Percentiles rank a stretch among this genome's conserved stretches.
phyloP scores from a whole-genome alignment of 768 basidiomycete species.

The Tricholoma hemisulphureum region DNA sequence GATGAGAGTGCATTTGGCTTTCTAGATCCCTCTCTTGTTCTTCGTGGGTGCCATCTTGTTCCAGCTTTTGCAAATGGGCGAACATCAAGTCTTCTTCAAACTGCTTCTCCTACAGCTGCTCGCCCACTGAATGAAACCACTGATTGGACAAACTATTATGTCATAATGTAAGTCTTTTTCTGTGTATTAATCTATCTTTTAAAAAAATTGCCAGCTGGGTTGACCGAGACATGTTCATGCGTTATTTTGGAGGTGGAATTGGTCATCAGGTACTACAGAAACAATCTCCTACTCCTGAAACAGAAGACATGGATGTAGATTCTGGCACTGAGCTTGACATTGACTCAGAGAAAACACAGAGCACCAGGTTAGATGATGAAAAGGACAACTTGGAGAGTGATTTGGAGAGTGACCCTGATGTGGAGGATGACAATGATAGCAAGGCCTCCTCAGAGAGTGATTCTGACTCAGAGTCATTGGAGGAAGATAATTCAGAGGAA shows the following conservation, averaged over 20 bases:
- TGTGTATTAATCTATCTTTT: not conserved
- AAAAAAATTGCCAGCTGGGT: slow-evolving; percentile 25
- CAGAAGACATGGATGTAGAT: no score
- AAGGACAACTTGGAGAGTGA: no score
- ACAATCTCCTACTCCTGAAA: no score
- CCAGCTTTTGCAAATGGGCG: slow-evolving; percentile 27
- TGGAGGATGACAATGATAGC: no score
- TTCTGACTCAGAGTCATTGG: no score
- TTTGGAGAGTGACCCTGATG: no score
- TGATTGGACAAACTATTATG: slow-evolving; percentile 31
- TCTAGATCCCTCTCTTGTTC: slow-evolving; percentile 25
- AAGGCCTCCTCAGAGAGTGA: no score
- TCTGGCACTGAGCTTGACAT: no score
- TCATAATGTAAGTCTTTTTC: slow-evolving; percentile 25
- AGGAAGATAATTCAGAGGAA: no score
- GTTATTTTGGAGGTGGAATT: slow-evolving; percentile 12
- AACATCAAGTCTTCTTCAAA: slow-evolving; percentile 13
- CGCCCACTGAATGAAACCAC: slow-evolving; percentile 7
- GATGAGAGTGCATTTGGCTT: slow-evolving; percentile 31
- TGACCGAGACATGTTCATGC: slow-evolving; percentile 34
- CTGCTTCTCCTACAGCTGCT: slow-evolving; percentile 3
- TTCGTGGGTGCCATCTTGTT: slow-evolving; percentile 30
- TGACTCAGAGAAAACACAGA: no score
- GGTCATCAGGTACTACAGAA: no score
- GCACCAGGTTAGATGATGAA: no score